phyloP scores from a whole-genome alignment of 2,329 filamentous ascomycete genomes.

The Aspergillus novofumigatus region DNA sequence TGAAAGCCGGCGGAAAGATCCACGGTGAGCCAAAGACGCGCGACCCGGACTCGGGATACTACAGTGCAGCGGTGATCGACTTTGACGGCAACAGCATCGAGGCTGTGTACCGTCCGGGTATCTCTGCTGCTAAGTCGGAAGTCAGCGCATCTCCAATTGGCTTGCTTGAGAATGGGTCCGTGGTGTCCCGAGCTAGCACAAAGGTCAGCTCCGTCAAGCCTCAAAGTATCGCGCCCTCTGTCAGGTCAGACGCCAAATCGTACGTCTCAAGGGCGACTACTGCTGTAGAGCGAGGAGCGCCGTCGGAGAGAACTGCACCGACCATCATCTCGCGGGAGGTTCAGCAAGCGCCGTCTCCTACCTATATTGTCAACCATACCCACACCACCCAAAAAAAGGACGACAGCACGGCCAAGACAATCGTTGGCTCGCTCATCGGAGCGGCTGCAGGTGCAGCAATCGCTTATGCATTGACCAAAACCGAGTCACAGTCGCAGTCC shows the following conservation, averaged over 20 bases:
- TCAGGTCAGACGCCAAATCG: conserved; percentile 27
- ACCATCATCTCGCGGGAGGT: conserved; percentile 19
- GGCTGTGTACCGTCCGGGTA: conserved; percentile 57
- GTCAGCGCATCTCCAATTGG: conserved; percentile 30
- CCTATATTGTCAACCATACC: conserved; percentile 22
- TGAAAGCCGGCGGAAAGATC: conserved; percentile 60
- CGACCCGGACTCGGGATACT: conserved; percentile 52
- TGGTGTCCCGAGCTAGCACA: conserved; percentile 32
- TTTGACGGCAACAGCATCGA: conserved; percentile 82
- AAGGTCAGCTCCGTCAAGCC: conserved; percentile 25
- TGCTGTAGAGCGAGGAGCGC: conserved; percentile 17
- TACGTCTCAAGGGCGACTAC: conserved; percentile 25
- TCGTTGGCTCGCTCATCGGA: conserved; percentile 73
- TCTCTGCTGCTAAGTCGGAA: conserved; percentile 23
- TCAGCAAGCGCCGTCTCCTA: conserved; percentile 18
- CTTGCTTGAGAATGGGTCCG: conserved; percentile 36
- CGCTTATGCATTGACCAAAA: conserved; percentile 68
- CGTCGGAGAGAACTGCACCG: conserved; percentile 11
- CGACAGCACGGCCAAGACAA: conserved; percentile 53
- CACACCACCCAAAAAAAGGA: conserved; percentile 28
- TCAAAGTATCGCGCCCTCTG: conserved; percentile 24
- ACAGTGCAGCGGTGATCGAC: conserved; percentile 65
- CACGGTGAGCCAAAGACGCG: conserved; percentile 54
- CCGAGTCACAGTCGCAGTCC: conserved; percentile 42
- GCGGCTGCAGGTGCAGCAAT: conserved; percentile 73